Conservation (phyloP, 2,329 filamentous ascomycete species). For the Fusarium albidum region DNA sequence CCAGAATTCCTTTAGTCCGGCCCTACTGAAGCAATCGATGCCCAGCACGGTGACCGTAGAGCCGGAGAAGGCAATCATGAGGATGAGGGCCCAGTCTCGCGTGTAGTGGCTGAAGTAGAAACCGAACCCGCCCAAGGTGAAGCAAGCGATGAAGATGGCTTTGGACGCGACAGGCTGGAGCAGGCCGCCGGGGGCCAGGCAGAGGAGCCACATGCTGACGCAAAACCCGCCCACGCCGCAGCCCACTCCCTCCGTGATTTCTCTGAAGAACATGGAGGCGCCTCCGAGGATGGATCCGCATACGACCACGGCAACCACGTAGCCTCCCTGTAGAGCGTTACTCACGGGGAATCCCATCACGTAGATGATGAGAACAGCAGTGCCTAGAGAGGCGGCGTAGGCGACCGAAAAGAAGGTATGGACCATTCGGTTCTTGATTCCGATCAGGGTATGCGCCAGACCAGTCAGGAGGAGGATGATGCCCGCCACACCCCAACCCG, state of each 20-base stretch:
- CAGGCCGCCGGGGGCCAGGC: constrained; percentile 78
- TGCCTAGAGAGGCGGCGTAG: constrained; percentile 75
- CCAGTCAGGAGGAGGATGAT: constrained; percentile 79
- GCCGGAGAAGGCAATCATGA: constrained; percentile 80
- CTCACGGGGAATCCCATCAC: constrained; percentile 83
- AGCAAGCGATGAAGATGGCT: constrained; percentile 77
- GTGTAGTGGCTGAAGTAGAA: constrained; percentile 83
- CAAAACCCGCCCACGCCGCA: constrained; percentile 89
- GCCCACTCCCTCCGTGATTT: constrained; percentile 82
- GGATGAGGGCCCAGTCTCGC: constrained; percentile 79
- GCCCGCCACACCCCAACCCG: constrained; percentile 81
- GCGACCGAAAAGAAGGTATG: constrained; percentile 83
- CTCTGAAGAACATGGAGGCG: constrained; percentile 78
- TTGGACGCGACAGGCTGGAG: constrained; percentile 69
- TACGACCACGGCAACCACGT: constrained; percentile 79
- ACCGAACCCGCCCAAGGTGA: constrained; percentile 74
- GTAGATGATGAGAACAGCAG: constrained; percentile 86
- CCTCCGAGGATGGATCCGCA: constrained; percentile 79
- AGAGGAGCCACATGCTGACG: constrained; percentile 89
- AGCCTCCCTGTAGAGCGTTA: constrained; percentile 82
- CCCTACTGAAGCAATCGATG: constrained; percentile 88
- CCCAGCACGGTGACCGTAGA: constrained; percentile 82
- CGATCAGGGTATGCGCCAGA: constrained; percentile 75
- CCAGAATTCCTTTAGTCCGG: constrained; percentile 97
- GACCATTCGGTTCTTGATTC: constrained; percentile 82